Base-by-base conservation (phyloP, 768 basidiomycete genomes). In the Sutorius australiensis region DNA sequence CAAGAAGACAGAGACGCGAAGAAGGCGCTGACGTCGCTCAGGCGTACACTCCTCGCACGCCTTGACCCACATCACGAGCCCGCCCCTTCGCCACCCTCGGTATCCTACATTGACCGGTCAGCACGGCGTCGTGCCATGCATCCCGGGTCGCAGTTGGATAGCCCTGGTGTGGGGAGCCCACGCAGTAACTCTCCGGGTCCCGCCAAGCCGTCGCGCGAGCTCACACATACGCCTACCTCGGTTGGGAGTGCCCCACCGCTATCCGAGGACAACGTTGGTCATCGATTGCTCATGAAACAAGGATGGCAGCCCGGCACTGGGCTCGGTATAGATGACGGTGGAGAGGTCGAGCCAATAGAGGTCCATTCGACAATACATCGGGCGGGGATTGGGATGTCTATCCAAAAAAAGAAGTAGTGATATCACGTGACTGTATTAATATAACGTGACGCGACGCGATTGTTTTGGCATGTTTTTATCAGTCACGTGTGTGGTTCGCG, bases 261-360 rank as follows among this genome's bases (percentile, higher is more conserved):
- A 19, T 64, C 80, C 2, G 62, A 75, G 3, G 72, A 75, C 16
- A 91, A 89, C 60, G 71, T 90, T 48, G 90, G 89, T 0, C 82
- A 87, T 60, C 76, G 73, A 34, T 71, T 92, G 30, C 73, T 91
- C 1, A 72, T 83, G 66, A 86, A 83, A 64, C 87, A 87, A 66
- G 89, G 89, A 1, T 92, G 89, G 90, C 72, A 75, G 16, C 88
- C 86, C 9, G 89, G 88, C 1, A 69, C 70, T 10, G 61, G 65
- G 19, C 70, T 80, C 4, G 69, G 67, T n/a, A 17, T 24, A 7
- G 72, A 32, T 19, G 50, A 24, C 16, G 12, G 9, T 16, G 16
- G 27, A 11, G 28, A 44, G 14, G 68, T 81, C n/a, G 82, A 80
- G 27, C 87, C 87, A 2, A 66, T 88, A 6, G 73, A 81, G 58